These are phyloP conservation scores for Talaromyces sp. DNA, from an alignment of 2,329 filamentous ascomycete species.

Conservation along the genomic window DNA sequence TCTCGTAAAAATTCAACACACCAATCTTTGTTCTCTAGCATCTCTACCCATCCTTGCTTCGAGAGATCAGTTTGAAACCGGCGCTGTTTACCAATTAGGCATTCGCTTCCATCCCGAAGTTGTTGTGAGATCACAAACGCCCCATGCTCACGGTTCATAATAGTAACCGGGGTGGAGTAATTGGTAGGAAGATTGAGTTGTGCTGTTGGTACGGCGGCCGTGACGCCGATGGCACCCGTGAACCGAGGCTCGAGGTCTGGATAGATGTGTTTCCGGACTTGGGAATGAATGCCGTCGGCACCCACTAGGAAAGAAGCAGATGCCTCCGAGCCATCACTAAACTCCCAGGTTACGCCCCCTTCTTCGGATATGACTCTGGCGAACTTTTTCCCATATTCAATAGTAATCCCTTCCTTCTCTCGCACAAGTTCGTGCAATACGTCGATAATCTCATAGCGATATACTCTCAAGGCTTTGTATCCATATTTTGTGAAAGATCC, in stretches of 20 bases:
- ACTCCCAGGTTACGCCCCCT: conserved; percentile 40
- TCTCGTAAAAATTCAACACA: conserved; percentile 19
- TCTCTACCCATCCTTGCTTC: conserved; percentile 25
- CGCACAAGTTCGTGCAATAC: background rate
- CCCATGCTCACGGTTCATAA: conserved; percentile 28
- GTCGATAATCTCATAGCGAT: conserved; percentile 6
- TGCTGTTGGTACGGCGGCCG: conserved; percentile 9
- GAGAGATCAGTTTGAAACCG: conserved; percentile 2
- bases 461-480: conserved; percentile 7
- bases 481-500: conserved; percentile 2
- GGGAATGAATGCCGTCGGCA: conserved; percentile 58
- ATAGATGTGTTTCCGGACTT: conserved; percentile 49
- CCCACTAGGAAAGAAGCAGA: conserved; percentile 48
- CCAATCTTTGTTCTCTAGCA: conserved; percentile 8
- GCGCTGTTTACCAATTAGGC: conserved; percentile 33
- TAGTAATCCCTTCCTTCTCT: conserved; percentile 23
- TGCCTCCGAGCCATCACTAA: conserved; percentile 42
- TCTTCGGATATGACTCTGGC: conserved; percentile 32
- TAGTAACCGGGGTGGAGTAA: conserved; percentile 27
- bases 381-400: conserved; percentile 47
- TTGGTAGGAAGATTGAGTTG: conserved; percentile 4
- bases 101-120: conserved; percentile 26
- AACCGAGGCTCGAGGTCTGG: conserved; percentile 48
- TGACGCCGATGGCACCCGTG: conserved; percentile 37
- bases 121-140: conserved; percentile 38